Evolutionary conservation across 805 yeast species (phyloP).

Genomic region (Metschnikowia colocasiae): DNA sequence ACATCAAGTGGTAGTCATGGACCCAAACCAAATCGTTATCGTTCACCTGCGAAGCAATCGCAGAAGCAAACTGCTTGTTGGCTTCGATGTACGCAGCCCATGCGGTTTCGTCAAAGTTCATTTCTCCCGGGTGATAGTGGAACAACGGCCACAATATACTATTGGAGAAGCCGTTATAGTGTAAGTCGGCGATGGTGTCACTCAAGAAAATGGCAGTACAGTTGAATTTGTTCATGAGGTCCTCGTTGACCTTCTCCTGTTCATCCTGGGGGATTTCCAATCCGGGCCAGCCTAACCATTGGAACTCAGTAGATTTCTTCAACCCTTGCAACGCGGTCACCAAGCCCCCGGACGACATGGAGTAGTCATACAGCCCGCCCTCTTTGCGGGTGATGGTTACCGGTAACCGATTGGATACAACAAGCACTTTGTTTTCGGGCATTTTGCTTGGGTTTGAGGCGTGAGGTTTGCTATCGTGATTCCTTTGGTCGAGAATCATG

Average conservation of each 20-base stretch:
- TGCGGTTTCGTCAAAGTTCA: slow-evolving; percentile 94
- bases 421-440: slow-evolving; percentile 66
- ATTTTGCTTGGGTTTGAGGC: slow-evolving; percentile 4
- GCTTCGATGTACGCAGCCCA: slow-evolving; percentile 98
- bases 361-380: slow-evolving; percentile 68
- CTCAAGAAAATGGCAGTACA: slow-evolving; percentile 86
- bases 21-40: slow-evolving; percentile 95
- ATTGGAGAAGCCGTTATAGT: slow-evolving; percentile 93
- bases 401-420: slow-evolving; percentile 92
- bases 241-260: slow-evolving; percentile 62
- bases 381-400: slow-evolving; percentile 74
- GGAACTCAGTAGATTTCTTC: slow-evolving; percentile 75
- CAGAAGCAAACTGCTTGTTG: slow-evolving; percentile 74
- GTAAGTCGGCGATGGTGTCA: slow-evolving; percentile 90
- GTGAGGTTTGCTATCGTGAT: slow-evolving; percentile 3
- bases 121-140: slow-evolving; percentile 98
- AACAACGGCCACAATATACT: slow-evolving; percentile 96
- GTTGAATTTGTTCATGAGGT: slow-evolving; percentile 71
- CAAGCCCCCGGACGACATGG: slow-evolving; percentile 96
- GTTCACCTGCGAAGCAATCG: slow-evolving; percentile 61
- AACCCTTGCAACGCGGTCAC: slow-evolving; percentile 94
- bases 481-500: neutral
- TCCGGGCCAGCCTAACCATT: slow-evolving; percentile 98
- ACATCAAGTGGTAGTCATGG: slow-evolving; percentile 96
- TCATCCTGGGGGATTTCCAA: slow-evolving; percentile 79